Base-by-base conservation (phyloP, 805 yeast genomes). In the Kluyveromyces siamensis region DNA sequence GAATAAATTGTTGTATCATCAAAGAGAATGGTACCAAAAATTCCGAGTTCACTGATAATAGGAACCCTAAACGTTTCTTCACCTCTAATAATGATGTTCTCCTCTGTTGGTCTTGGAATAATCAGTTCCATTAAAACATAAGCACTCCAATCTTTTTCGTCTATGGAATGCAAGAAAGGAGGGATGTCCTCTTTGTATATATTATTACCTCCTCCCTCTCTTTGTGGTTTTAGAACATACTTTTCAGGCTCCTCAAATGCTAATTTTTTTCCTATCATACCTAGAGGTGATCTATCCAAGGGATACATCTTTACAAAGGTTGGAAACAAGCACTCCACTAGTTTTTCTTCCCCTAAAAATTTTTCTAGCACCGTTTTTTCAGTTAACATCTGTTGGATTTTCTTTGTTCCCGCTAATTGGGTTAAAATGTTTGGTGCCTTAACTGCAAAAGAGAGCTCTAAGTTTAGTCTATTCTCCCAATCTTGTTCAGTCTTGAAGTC, bases 191-290 rank as follows among this genome's bases (percentile, higher is more conserved):
- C 79, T 59, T 87, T 86, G 68, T 93, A 93, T 48, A 93, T 78
- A 63, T 93, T 93, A 66, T 93, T 89, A 17, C 99, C 99, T 42
- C 99, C 99, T 38, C 99, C 99, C 72, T 93, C 99, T 71, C 99
- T 79, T 68, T 93, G 99, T 4, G 99, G 99, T 62, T 93, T 93
- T 57, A 93, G 73, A 1, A 93, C 99, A 63, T 72, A 93, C 21
- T 75, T 73, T 47, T 78, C 79, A 0, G 96, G 91, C 2, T 66
- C 51, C 52, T 78, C 80, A 43, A 83, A 70, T 1, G 95, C 96
- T 41, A 87, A 65, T 51, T 75, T 68, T 50, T 77, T 79, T 6
- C 93, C 96, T 37, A 59, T 49, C 40, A 58, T 55, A 2, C 96
- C 96, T 35, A 74, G 72, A 38, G 68, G 71, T 0, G 87, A 72